phyloP scores from a whole-genome alignment of 495 filamentous ascomycete species.

The Letharia lupina region DNA sequence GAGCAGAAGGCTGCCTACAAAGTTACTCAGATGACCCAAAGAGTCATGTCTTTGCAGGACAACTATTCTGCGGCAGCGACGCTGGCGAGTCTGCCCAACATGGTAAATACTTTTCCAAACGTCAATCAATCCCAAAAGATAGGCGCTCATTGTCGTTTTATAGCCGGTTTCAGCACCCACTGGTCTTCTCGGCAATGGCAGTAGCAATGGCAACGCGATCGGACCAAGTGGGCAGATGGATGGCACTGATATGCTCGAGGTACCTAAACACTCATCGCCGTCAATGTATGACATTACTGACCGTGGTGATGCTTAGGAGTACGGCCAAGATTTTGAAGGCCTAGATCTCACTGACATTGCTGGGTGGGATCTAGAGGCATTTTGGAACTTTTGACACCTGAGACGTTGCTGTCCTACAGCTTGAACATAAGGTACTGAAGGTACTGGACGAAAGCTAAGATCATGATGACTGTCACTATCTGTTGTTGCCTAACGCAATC shows the following conservation, averaged over 20 bases:
- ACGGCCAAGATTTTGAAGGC: slow-evolving; percentile 8
- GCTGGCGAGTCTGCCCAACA: slow-evolving; percentile 19
- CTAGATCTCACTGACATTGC: slow-evolving; percentile 10
- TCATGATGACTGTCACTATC: too few relatives aligned
- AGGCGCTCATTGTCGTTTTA: neutral
- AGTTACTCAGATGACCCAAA: slow-evolving; percentile 10
- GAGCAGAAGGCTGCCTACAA: slow-evolving; percentile 4
- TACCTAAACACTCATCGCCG: neutral
- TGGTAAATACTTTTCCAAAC: neutral
- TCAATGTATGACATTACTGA: neutral
- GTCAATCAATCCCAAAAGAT: neutral
- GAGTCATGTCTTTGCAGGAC: slow-evolving; percentile 12
- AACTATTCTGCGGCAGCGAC: slow-evolving; percentile 21
- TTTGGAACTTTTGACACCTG: slow-evolving; percentile 8
- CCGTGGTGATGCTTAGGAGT: neutral
- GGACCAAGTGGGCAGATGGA: neutral
- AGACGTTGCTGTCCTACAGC: neutral
- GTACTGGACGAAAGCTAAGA: neutral
- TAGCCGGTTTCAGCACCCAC: slow-evolving; percentile 2
- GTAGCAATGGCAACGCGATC: neutral
- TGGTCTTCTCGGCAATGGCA: neutral
- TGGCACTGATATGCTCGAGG: slow-evolving; percentile 6
- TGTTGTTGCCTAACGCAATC: too few relatives aligned
- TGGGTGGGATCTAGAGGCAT: slow-evolving; percentile 15
- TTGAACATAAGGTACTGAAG: neutral